These are phyloP conservation scores for Penicillium coffeae DNA, from an alignment of 495 filamentous ascomycete species.

Conservation along the genomic window DNA sequence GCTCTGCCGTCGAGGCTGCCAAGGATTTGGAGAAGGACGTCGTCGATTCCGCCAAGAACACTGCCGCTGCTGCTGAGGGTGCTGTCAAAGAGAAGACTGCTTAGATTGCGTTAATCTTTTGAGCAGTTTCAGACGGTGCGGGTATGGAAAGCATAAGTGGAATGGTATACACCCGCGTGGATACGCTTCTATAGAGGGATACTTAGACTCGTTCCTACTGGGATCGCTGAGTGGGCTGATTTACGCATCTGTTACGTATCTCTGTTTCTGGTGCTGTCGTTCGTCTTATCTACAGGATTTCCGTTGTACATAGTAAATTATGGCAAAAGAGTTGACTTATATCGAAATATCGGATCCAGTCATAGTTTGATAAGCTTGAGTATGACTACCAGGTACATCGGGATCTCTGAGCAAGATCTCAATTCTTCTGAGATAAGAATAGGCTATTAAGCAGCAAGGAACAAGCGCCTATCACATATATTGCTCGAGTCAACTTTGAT, in stretches of 20 bases:
- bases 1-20: conserved; percentile 39
- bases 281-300: conserved; percentile 7
- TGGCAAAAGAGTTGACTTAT: background rate
- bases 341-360: background rate
- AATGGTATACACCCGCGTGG: conserved; percentile 5
- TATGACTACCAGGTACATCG: background rate
- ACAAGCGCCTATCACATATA: too few species aligned
- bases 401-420: too few species aligned
- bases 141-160: conserved; percentile 4
- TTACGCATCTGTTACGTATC: background rate
- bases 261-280: background rate
- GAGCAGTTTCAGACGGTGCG: background rate
- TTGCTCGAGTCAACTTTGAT: too few species aligned
- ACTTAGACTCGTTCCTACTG: background rate
- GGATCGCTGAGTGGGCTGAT: background rate
- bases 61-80: conserved; percentile 24
- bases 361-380: background rate
- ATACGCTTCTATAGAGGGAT: conserved; percentile 9
- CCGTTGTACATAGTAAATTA: conserved; percentile 28
- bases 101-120: conserved; percentile 6
- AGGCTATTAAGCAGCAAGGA: too few species aligned
- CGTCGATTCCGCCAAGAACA: conserved; percentile 38
- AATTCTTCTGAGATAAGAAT: too few species aligned
- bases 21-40: conserved; percentile 48
- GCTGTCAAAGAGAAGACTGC: conserved; percentile 27